Conservation (phyloP, 1,284 basidiomycete species). For the Melampsora larici-populina region DNA sequence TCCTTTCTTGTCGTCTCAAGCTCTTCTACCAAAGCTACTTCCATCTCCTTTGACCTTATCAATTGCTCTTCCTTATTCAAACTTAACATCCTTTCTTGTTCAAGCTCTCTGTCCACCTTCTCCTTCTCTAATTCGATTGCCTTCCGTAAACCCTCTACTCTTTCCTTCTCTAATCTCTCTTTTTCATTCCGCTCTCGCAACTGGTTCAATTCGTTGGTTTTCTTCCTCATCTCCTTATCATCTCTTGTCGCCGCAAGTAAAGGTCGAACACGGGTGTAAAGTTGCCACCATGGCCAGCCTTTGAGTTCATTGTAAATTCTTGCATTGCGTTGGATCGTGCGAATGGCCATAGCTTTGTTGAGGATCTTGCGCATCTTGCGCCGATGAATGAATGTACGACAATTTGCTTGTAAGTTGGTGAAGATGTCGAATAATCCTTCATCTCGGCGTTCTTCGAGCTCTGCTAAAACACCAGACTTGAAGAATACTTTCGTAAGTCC, state of each 20-base stretch:
- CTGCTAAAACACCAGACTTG: conserved; percentile 97
- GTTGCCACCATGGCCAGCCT: conserved; percentile 99
- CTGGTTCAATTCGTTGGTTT: conserved; percentile 78
- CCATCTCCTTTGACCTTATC: conserved; percentile 77
- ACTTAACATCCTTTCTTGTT: conserved; percentile 73
- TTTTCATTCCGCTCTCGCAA: conserved; percentile 79
- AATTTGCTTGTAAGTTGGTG: conserved; percentile 77
- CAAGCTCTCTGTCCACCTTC: conserved; percentile 74
- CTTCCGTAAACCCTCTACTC: conserved; percentile 73
- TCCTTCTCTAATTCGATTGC: conserved; percentile 74
- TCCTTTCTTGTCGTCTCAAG: conserved; percentile 61
- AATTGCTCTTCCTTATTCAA: conserved; percentile 83
- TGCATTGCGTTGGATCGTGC: conserved; percentile 91
- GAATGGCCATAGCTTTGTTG: conserved; percentile 83
- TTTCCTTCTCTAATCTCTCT: conserved; percentile 73
- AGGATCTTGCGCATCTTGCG: conserved; percentile 92
- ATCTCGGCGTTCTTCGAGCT: conserved; percentile 90
- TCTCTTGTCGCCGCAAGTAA: conserved; percentile 85
- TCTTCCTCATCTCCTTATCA: conserved; percentile 85
- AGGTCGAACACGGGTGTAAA: conserved; percentile 89
- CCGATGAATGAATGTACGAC: conserved; percentile 78
- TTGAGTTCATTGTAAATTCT: conserved; percentile 80
- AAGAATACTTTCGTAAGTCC: conserved; percentile 99
- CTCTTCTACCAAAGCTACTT: conserved; percentile 80
- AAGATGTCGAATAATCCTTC: conserved; percentile 82